These are phyloP conservation scores for Blumeria graminis DNA, from an alignment of 2,329 filamentous ascomycete genomes.

Conservation along the genomic window DNA sequence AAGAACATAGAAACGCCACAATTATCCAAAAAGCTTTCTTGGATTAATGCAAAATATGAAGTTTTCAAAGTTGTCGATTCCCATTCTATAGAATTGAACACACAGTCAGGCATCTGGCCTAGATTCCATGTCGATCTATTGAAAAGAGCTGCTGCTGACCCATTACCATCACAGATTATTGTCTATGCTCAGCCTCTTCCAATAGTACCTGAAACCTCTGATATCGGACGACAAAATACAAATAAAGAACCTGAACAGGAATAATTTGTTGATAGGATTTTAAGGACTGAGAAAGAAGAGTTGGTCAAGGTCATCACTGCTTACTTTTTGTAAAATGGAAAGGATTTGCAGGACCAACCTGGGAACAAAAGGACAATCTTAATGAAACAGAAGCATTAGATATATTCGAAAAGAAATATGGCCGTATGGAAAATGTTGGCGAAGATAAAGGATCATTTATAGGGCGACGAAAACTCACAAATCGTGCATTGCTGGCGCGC, in stretches of 20 bases:
- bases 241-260: background rate
- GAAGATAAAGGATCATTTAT: background rate
- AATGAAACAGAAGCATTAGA: background rate
- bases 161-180: background rate
- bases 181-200: background rate
- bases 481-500: background rate
- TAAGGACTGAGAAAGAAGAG: background rate
- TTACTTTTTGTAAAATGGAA: background rate
- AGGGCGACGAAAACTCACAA: background rate
- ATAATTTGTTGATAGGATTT: background rate
- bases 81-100: background rate
- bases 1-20: background rate
- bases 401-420: background rate
- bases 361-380: background rate
- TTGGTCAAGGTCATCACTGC: background rate
- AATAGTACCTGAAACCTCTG: background rate
- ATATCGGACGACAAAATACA: background rate
- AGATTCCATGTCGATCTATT: background rate
- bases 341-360: background rate
- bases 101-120: background rate
- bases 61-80: background rate
- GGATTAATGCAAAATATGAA: background rate
- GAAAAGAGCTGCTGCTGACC: background rate
- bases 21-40: background rate
- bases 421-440: background rate